A percentile compares a stretch with the other conserved stretches of the same genome.
Evolutionary conservation across 164 flowering plant genomes (phyloP).

Genomic region (Chloranthus sessilifolius): DNA sequence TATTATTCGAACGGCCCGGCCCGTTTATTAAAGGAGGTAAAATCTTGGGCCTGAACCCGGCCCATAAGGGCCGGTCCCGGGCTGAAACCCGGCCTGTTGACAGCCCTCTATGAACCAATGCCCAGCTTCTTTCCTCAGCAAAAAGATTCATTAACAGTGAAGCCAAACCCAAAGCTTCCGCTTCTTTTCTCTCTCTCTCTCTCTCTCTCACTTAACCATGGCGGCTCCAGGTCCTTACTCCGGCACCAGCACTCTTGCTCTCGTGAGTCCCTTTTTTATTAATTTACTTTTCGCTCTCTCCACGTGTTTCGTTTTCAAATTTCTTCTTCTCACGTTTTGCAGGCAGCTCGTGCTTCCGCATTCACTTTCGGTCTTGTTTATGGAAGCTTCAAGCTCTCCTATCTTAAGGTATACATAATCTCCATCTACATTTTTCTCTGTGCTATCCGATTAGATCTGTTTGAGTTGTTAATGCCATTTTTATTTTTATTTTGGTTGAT

Average conservation of each 20-base stretch:
- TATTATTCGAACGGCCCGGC: no score
- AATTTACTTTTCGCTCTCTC: neutral
- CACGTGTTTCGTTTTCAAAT: neutral
- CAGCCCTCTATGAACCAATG: no score
- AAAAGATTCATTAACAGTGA: no score
- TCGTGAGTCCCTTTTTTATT: slow-evolving; percentile 32
- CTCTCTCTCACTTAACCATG: slow-evolving; percentile 24
- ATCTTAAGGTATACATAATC: slow-evolving; percentile 46
- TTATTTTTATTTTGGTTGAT: neutral
- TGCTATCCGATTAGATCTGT: neutral
- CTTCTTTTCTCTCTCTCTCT: neutral
- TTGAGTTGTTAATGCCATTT: neutral
- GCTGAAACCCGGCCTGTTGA: no score
- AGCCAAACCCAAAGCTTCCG: no score
- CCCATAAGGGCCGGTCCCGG: no score
- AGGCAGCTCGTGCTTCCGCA: slow-evolving; percentile 77
- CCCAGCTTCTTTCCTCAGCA: no score
- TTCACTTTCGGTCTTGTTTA: slow-evolving; percentile 62
- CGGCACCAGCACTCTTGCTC: slow-evolving; percentile 69
- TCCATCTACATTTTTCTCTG: neutral
- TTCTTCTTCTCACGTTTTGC: slow-evolving; percentile 5
- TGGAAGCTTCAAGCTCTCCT: slow-evolving; percentile 64
- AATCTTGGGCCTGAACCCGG: no score
- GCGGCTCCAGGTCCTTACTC: slow-evolving; percentile 69
- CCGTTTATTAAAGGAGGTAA: no score